A percentile compares a stretch with the other conserved stretches of the same genome.
Conservation (phyloP, 305 asterid species). For the Fraxinus sp. region DNA sequence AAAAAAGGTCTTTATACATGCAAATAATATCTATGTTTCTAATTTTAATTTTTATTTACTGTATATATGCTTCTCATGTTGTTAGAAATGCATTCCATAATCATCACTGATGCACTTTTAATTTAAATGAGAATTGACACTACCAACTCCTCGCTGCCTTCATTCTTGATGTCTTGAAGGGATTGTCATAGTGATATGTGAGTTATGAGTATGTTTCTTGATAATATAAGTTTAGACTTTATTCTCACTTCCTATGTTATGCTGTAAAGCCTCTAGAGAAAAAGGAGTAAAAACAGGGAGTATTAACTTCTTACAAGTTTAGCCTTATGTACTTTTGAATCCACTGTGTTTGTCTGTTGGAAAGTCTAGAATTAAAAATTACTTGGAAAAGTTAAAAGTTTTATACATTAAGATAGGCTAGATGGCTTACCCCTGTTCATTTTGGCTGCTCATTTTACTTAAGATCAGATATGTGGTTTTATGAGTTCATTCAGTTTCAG, state of each 20-base stretch:
- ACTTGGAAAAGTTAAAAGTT: neutral
- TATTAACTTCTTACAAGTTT: neutral
- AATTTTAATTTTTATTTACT: neutral
- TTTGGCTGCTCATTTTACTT: neutral
- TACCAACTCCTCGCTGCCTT: neutral
- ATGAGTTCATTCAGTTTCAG: neutral
- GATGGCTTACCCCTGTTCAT: neutral
- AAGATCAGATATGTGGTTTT: neutral
- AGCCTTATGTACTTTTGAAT: neutral
- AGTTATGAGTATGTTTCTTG: neutral
- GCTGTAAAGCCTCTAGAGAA: neutral
- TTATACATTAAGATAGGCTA: neutral
- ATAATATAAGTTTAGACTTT: neutral
- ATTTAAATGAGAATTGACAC: neutral
- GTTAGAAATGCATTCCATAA: neutral
- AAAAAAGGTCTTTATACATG: neutral
- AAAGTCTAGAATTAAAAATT: neutral
- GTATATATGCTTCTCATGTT: neutral
- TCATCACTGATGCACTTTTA: neutral
- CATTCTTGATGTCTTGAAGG: neutral
- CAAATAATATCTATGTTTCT: neutral
- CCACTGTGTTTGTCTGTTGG: neutral
- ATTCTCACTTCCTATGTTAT: neutral
- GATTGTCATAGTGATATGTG: neutral
- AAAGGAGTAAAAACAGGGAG: neutral